Base-by-base conservation (phyloP, 2,329 filamentous ascomycete species). In the Paecilomyces sp. region DNA sequence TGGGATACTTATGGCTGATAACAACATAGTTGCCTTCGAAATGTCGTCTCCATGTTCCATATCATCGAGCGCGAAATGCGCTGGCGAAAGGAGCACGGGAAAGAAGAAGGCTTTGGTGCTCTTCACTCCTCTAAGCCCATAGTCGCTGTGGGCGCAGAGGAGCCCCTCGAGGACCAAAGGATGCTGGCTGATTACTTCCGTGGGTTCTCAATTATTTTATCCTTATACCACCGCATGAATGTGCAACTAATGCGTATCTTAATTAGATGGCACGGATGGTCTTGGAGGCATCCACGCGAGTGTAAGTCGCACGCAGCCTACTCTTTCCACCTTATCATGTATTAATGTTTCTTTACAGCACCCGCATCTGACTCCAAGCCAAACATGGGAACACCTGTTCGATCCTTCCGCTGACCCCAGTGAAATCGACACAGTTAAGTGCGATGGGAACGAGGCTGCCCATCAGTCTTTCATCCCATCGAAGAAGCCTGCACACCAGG, bases 21-120 rank as follows among this genome's bases (percentile, higher is more conserved):
- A 15, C 30, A 24, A 24, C 54, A 22, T 61, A 92, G 89, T 74
- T 97, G 92, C 68, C 81, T 97, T 56, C 87, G 89, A 56, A 99
- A 99, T 75, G 87, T 90, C 15, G 88, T 97, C 47, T 89, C 91
- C 25, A 81, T 97, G 62, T 97, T 99, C 78, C 88, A 97, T 69
- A 88, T 96, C 60, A 83, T 99, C 57, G 91, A 96, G 65, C 90
- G 91, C 71, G 94, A 99, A 77, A 81, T 91, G 66, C 82, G 85
- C 65, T 97, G 92, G 92, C 85, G 94, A 63, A 85, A 85, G 70
- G 78, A 84, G 12, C 83, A 86, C 51, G 89, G 89, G 18, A 83
- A 81, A 58, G 76, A 84, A 0, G 81, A 87, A 58, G 89, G 90
- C 0, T 97, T 92, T 67, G 87, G 87, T 57, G 82, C 86, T 7